Conservation (phyloP, 441 rosid species). For the Croton setiger region DNA sequence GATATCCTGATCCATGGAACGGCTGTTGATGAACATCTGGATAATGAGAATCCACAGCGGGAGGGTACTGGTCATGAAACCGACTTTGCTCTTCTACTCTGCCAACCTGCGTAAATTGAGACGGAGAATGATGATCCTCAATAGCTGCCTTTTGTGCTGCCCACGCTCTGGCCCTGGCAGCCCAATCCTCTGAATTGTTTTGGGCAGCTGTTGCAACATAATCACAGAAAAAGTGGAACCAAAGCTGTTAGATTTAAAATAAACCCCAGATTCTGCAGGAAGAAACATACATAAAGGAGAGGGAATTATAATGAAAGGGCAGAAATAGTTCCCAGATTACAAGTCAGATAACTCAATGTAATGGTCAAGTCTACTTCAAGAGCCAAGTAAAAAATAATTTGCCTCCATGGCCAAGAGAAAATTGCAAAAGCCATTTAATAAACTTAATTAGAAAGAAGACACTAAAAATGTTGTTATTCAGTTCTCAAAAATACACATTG, state of each 20-base stretch:
- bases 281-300: neutral
- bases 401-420: neutral
- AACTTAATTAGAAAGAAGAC: neutral
- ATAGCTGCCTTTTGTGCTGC: slow-evolving; percentile 59
- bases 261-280: neutral
- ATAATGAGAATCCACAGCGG: slow-evolving; percentile 47
- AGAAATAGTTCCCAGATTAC: neutral
- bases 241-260: slow-evolving; percentile 5
- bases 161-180: slow-evolving; percentile 94
- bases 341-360: neutral
- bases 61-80: slow-evolving; percentile 50
- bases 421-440: neutral
- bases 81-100: slow-evolving; percentile 49
- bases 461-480: neutral
- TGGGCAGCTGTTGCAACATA: slow-evolving; percentile 38
- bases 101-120: slow-evolving; percentile 40
- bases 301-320: neutral
- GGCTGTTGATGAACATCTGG: slow-evolving; percentile 54
- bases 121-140: slow-evolving; percentile 53
- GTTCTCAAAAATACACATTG: neutral
- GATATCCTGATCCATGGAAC: slow-evolving; percentile 47
- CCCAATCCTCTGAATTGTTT: slow-evolving; percentile 80
- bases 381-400: neutral
- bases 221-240: slow-evolving; percentile 21
- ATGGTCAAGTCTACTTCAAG: neutral